Conservation (phyloP, 768 basidiomycete genomes). For the Amanita rimosa region DNA sequence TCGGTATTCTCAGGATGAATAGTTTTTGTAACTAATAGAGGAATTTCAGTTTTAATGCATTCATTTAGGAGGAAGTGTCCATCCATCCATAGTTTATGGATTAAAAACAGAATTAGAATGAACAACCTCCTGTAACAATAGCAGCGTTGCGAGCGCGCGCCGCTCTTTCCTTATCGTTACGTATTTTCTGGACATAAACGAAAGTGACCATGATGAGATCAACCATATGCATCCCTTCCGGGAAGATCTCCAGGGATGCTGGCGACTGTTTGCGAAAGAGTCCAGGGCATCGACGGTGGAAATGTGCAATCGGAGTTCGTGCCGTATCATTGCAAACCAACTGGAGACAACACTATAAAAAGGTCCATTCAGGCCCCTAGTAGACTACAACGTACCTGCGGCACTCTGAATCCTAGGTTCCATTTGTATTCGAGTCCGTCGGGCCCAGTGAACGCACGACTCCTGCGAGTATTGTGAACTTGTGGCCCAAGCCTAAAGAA, state of each 20-base stretch:
- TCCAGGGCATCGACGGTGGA: conserved; percentile 8
- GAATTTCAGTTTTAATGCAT: too few relatives aligned
- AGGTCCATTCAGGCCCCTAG: not conserved
- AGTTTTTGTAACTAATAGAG: too few relatives aligned
- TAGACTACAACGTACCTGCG: conserved; percentile 5
- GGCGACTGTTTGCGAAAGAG: conserved; percentile 7
- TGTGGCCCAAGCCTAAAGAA: not conserved
- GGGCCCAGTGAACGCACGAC: conserved; percentile 21
- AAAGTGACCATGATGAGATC: conserved; percentile 22
- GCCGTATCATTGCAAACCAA: conserved; percentile 3
- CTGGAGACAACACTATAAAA: not conserved
- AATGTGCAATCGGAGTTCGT: conserved; percentile 9
- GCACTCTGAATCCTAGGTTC: conserved; percentile 15
- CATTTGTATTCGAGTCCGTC: conserved; percentile 23
- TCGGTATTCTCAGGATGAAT: too few relatives aligned
- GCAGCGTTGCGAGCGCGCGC: not conserved
- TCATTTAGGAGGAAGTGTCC: too few relatives aligned
- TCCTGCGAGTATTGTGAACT: conserved; percentile 9
- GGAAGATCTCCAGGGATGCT: conserved; percentile 17
- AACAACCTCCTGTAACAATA: too few relatives aligned
- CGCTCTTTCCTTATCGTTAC: conserved; percentile 13
- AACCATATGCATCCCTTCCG: conserved; percentile 15
- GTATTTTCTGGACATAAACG: conserved; percentile 18
- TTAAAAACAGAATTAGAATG: too few relatives aligned
- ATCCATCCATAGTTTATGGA: too few relatives aligned